A percentile compares a stretch with the other conserved stretches of the same genome.
phyloP scores from a whole-genome alignment of 441 rosid genomes.

The Mallotus japonicus region DNA sequence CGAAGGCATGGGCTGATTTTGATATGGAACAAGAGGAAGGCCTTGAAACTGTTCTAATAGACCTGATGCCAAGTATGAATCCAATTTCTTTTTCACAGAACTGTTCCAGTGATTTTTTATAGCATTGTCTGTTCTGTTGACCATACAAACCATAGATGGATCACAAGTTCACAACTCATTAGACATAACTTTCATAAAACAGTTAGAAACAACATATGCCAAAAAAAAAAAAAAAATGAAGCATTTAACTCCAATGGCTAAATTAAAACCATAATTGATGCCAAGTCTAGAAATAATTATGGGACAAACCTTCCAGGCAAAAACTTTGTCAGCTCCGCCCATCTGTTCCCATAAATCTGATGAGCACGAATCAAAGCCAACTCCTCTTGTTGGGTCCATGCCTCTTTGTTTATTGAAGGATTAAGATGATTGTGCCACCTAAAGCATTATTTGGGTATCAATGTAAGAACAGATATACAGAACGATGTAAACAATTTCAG shows the following conservation, averaged over 20 bases:
- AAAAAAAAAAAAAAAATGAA: conserved; percentile 5
- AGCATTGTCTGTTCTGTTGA: conserved; percentile 94
- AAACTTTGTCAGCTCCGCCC: conserved; percentile 97
- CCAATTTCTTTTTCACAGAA: conserved; percentile 96
- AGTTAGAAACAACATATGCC: neutral
- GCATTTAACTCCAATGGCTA: conserved; percentile 6
- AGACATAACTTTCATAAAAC: neutral
- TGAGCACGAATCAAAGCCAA: conserved; percentile 94
- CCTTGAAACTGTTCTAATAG: conserved; percentile 73
- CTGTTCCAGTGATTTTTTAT: conserved; percentile 99
- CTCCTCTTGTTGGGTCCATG: conserved; percentile 99
- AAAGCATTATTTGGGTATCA: neutral
- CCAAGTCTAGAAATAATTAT: conserved; percentile 19
- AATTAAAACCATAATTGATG: neutral
- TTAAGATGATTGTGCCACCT: conserved; percentile 99
- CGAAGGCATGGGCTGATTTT: conserved; percentile 51
- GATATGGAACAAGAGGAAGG: conserved; percentile 55
- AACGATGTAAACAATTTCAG: neutral
- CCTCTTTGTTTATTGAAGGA: conserved; percentile 93
- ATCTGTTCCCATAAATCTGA: conserved; percentile 92
- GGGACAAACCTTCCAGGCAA: conserved; percentile 90
- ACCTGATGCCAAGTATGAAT: conserved; percentile 87
- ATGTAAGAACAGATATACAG: neutral
- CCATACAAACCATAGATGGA: conserved; percentile 25
- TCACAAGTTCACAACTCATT: neutral